Evolutionary conservation across 306 rosid genomes (phyloP).

Genomic region (Cucurbita pepo): DNA sequence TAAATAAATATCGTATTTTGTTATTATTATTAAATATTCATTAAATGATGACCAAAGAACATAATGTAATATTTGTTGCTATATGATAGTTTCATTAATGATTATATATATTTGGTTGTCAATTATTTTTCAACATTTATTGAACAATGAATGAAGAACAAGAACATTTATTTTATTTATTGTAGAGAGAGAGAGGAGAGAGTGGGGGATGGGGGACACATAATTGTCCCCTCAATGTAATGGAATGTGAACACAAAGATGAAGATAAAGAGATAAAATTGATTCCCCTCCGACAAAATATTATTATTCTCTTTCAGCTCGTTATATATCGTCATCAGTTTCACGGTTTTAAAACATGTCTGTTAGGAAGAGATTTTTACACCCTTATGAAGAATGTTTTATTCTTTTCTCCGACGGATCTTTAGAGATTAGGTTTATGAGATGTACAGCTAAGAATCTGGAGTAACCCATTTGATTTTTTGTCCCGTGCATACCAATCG

Average conservation of each 20-base stretch:
- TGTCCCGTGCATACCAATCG: too few species aligned
- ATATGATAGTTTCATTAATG: neutral
- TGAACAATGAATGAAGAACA: neutral
- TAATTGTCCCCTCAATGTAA: constrained; percentile 58
- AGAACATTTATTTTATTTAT: neutral
- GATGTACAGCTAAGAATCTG: too few species aligned
- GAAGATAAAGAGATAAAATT: neutral
- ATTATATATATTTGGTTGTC: neutral
- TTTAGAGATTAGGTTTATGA: too few species aligned
- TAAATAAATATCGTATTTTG: too few species aligned
- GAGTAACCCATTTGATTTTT: too few species aligned
- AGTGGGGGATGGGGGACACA: constrained; percentile 45
- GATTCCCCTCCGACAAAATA: neutral
- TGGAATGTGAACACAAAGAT: constrained; percentile 33
- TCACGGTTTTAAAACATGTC: neutral
- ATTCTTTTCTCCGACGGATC: too few species aligned
- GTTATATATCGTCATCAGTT: neutral
- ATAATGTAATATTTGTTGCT: neutral
- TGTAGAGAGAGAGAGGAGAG: neutral
- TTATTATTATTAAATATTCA: too few species aligned
- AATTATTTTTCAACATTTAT: neutral
- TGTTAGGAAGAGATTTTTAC: too few species aligned
- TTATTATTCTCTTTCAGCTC: neutral
- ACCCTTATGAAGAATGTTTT: too few species aligned
- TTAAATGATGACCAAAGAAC: neutral